Percentiles rank a stretch among this genome's conserved stretches.
These are phyloP conservation scores for Fusarium dimerum DNA, from an alignment of 2,329 filamentous ascomycete species.

Conservation along the genomic window DNA sequence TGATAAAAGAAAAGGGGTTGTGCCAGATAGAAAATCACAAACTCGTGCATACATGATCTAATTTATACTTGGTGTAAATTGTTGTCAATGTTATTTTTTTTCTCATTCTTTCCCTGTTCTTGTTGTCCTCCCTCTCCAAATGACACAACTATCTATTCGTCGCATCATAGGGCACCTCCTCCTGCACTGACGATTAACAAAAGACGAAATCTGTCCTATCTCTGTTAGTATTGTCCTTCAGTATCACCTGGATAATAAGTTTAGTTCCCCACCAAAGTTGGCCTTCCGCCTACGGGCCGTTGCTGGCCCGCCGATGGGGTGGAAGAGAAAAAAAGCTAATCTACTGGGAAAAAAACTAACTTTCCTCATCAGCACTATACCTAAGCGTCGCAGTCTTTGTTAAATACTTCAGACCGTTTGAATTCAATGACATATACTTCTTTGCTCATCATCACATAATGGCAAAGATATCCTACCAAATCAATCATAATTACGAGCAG, in stretches of 20 bases:
- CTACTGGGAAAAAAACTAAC: conserved; percentile 1
- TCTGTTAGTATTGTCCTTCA: no score
- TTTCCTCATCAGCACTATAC: no score
- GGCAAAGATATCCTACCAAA: no score
- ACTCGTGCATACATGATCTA: no score
- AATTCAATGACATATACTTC: no score
- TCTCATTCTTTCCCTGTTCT: conserved; percentile 7
- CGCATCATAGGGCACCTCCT: not conserved
- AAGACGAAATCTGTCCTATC: no score
- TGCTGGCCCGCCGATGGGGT: conserved; percentile 19
- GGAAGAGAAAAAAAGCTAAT: not conserved
- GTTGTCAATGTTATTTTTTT: not conserved
- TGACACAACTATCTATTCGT: no score
- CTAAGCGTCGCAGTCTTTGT: no score
- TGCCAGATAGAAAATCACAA: not conserved
- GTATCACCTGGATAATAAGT: conserved; percentile 6
- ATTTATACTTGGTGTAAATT: no score
- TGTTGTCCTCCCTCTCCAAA: not conserved
- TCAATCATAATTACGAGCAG: no score
- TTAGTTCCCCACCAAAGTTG: conserved; percentile 14
- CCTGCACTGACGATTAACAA: not conserved
- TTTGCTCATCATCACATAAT: no score
- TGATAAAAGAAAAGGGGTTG: conserved; percentile 23
- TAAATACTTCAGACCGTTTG: no score
- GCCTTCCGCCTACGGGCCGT: conserved; percentile 24